These are phyloP conservation scores for Hirsutella rhossiliensis DNA, from an alignment of 2,329 filamentous ascomycete species.

Conservation along the genomic window DNA sequence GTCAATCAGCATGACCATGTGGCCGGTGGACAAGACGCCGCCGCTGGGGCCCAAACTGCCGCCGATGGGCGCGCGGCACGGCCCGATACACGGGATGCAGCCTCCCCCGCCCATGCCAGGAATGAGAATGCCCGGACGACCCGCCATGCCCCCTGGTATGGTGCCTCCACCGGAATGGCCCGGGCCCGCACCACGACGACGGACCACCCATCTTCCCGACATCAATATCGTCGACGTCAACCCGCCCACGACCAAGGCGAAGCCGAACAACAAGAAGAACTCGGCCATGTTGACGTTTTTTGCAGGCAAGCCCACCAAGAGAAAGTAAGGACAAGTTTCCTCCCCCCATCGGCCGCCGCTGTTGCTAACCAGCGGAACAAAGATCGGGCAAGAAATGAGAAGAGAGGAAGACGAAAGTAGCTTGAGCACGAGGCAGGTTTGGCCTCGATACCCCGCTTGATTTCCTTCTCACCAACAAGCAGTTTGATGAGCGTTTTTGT, in stretches of 20 bases:
- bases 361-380: not conserved
- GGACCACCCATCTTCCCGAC: not conserved
- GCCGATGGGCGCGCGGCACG: constrained; percentile 7
- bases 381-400: constrained; percentile 9
- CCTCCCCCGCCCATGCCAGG: constrained; percentile 1
- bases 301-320: constrained; percentile 9
- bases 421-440: no score
- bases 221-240: constrained; percentile 8
- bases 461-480: no score
- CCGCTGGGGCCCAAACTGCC: constrained; percentile 11
- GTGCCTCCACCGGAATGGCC: constrained; percentile 8
- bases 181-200: not conserved
- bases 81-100: constrained; percentile 2
- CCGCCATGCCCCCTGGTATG: not conserved
- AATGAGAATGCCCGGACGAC: not conserved
- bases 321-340: constrained; percentile 7
- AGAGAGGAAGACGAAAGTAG: no score
- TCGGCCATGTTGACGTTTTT: constrained; percentile 9
- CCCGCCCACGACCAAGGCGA: constrained; percentile 6
- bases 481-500: no score
- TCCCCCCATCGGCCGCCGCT: not conserved
- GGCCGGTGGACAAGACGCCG: constrained; percentile 38
- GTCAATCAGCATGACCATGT: constrained; percentile 44
- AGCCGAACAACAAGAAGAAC: constrained; percentile 7
- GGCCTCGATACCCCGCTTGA: no score